Evolutionary conservation across 768 basidiomycete species (phyloP).

Genomic region (Naganishia onofrii): DNA sequence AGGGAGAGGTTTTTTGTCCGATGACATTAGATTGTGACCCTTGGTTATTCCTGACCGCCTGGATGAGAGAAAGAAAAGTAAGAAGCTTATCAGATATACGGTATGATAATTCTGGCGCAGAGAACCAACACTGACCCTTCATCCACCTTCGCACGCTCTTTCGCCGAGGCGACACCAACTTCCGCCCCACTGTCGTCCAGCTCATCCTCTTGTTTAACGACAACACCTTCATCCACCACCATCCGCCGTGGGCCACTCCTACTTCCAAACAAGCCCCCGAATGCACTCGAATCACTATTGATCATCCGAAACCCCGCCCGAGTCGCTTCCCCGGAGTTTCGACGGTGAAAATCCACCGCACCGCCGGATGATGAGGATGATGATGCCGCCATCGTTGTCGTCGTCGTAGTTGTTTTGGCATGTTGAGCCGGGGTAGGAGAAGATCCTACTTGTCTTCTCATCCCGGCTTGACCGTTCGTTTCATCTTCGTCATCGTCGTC

Average conservation of each 20-base stretch:
- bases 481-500: background rate
- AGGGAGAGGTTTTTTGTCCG: background rate
- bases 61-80: background rate
- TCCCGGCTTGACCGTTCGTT: background rate
- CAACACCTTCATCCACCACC: background rate
- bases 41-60: background rate
- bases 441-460: background rate
- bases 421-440: background rate
- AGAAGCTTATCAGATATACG: too few relatives aligned
- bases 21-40: background rate
- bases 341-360: constrained; percentile 16
- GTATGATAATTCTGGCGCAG: too few relatives aligned
- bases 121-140: background rate
- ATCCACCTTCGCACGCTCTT: background rate
- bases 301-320: constrained; percentile 26
- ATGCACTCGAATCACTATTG: constrained; percentile 18
- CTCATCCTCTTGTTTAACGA: constrained; percentile 16
- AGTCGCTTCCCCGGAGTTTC: constrained; percentile 26
- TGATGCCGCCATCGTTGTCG: background rate
- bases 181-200: background rate
- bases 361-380: constrained; percentile 1
- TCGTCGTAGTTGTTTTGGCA: background rate
- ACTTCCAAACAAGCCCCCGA: background rate
- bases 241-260: background rate
- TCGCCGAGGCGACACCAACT: background rate